These are phyloP conservation scores for Entrophospora sp. DNA, from an alignment of 192 early-diverging fungal genomes.

Conservation along the genomic window DNA sequence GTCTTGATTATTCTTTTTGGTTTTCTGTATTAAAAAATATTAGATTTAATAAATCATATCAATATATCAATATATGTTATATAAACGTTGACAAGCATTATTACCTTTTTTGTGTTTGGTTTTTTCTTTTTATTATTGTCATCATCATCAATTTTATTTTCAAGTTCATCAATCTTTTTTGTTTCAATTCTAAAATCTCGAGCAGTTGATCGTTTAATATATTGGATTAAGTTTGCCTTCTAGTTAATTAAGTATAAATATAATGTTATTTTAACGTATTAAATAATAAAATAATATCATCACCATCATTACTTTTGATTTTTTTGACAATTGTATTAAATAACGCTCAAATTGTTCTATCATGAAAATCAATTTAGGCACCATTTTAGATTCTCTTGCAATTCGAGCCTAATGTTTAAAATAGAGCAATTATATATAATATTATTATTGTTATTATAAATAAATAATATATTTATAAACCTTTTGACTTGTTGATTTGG, in stretches of 20 bases:
- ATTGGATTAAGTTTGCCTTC: constrained; percentile 55
- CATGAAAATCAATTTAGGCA: constrained; percentile 62
- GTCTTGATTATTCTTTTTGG: too few species aligned
- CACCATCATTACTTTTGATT: constrained; percentile 44
- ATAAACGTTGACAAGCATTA: too few species aligned
- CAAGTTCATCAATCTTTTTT: constrained; percentile 30
- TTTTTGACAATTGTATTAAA: constrained; percentile 59
- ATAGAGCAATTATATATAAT: not conserved
- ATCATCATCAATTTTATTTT: constrained; percentile 35
- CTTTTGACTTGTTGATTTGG: constrained; percentile 26
- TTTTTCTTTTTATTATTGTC: constrained; percentile 16
- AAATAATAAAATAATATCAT: not conserved
- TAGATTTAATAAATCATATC: too few species aligned
- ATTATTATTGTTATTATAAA: too few species aligned
- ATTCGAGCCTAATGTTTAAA: constrained; percentile 41
- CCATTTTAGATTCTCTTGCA: constrained; percentile 59
- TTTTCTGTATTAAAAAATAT: too few species aligned
- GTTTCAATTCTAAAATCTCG: constrained; percentile 67
- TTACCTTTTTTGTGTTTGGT: too few species aligned
- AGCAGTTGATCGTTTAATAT: constrained; percentile 69
- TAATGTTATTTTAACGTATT: constrained; percentile 16
- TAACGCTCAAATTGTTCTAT: constrained; percentile 72
- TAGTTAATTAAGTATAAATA: not conserved
- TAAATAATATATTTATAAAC: too few species aligned
- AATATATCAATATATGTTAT: too few species aligned